Evolutionary conservation across 768 basidiomycete genomes (phyloP), one percentile per base, ranked within the genome.

Genomic region (Aureoboletus auriporus): DNA sequence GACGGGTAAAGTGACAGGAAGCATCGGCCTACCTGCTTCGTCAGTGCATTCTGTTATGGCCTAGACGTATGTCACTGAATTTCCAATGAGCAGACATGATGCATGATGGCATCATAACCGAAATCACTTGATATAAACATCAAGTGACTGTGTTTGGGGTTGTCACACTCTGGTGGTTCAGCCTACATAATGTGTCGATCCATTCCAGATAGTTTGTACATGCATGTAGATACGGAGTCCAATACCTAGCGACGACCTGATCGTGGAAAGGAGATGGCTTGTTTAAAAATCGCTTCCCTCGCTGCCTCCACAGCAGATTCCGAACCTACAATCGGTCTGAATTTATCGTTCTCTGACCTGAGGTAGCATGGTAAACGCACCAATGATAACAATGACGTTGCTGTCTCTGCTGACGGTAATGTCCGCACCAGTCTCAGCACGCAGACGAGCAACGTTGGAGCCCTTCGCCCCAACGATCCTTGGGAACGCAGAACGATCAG

Each of bases 381-480:
- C 93, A 42, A 86, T 82, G 61, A 97, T 86, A 55, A 87, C 80
- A 59, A 96, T 94, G 28, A 83, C 84, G 66, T 76, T 89, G 62
- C 87, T 88, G 53, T 93, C 93, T 54, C 89, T 82, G 66, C 90
- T 83, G 46, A 97, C 90, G 37, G 82, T 89, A 58, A 97, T 93
- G 62, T 95, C 92, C 46, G 93, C 88, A 36, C 91, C 89, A 44
- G 89, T 95, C 69, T 93, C 92, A 44, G 78, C 79, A 47, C 93
- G 83, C 44, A 97, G 77, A 42, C 93, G 86, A 44, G 86, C 77
- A 43, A 97, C 89, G 58, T 92, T 97, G 26, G 91, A 74, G 45
- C 93, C 93, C 70, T 94, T 95, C 10, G 86, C 71, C 34, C 94
- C 94, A 53, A 97, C 92, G 57, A 97, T 94, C 56, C 91, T 78